Base-by-base conservation (phyloP, 1,139 yeast species). In the Blastobotrys arbuscula region DNA sequence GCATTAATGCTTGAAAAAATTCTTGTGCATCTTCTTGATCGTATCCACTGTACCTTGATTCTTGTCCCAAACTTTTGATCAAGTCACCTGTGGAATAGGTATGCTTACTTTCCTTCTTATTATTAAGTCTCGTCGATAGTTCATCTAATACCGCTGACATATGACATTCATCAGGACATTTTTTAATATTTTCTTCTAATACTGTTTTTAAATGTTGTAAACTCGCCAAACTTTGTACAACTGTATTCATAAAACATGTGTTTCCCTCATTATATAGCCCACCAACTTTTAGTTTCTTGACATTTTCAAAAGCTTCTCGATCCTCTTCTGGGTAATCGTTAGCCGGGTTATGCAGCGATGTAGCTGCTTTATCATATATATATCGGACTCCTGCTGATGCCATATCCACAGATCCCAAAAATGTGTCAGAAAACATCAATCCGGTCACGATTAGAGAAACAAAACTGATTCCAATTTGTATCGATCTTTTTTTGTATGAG, bases 11-110 rank as follows among this genome's bases (percentile, higher is more conserved):
- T 64, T 88, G 96, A 68, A 88, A 88, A 60, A 88, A 88, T 64
- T 88, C 97, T 66, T 89, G 96, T 0, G 96, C 96, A 67, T 88
- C 97, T 65, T 88, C 96, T 66, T 88, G 97, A 59, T 85, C 88
- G 61, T 87, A 86, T 1, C 96, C 92, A 43, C 81, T 68, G 60
- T 88, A 81, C 54, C 88, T 76, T 6, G 95, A 90, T 0, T 90
- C 84, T 60, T 84, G 84, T 2, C 87, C 82, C 84, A 88, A 82
- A 18, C 81, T 78, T 60, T 77, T 79, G 52, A 87, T 69, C 44
- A 88, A 69, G 18, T 75, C 74, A 52, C 74, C 76, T 0, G 96
- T 84, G 54, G 81, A 80, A 59, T 83, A 87, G 49, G 85, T 63
- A 54, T 61, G 68, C 44, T 52, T 50, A 21, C 44, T 42, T 47